phyloP scores from a whole-genome alignment of 208 protist genomes.

The Leishmania lainsoni region DNA sequence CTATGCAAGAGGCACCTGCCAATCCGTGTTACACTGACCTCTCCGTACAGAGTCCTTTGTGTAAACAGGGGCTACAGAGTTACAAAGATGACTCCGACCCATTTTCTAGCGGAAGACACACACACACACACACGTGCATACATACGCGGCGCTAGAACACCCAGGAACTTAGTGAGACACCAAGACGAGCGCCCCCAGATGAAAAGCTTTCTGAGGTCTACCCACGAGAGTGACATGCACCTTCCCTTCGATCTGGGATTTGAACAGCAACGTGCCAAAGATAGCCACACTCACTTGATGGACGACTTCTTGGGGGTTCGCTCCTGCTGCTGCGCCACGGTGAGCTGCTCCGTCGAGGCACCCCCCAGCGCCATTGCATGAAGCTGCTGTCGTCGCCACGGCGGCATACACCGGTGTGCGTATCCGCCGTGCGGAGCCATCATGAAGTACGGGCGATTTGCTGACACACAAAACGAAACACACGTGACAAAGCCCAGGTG shows the following conservation, averaged over 20 bases:
- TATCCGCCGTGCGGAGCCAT: conserved; percentile 85
- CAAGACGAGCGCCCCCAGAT: background rate
- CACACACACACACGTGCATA: background rate
- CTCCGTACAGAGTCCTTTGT: background rate
- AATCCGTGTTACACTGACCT: background rate
- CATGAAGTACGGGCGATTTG: conserved; percentile 79
- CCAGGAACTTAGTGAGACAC: background rate
- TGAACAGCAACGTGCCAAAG: background rate
- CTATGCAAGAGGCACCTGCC: background rate
- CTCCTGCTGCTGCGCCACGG: background rate
- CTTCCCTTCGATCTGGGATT: background rate
- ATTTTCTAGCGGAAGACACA: background rate
- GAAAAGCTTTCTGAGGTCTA: background rate
- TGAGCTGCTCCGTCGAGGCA: background rate
- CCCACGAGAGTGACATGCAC: background rate
- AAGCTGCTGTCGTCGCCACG: conserved; percentile 74
- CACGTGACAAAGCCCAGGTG: conserved; percentile 73
- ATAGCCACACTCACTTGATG: background rate
- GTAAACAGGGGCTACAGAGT: background rate
- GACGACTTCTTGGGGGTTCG: background rate
- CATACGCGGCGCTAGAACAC: background rate
- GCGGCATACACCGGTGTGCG: conserved; percentile 71
- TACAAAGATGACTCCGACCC: background rate
- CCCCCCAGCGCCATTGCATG: conserved; percentile 46
- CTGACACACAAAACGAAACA: conserved; percentile 68